A percentile compares a stretch with the other conserved stretches of the same genome.
Evolutionary conservation across 371 early-diverging fungal species (phyloP).

Genomic region (Syncephalastrum racemosum): DNA sequence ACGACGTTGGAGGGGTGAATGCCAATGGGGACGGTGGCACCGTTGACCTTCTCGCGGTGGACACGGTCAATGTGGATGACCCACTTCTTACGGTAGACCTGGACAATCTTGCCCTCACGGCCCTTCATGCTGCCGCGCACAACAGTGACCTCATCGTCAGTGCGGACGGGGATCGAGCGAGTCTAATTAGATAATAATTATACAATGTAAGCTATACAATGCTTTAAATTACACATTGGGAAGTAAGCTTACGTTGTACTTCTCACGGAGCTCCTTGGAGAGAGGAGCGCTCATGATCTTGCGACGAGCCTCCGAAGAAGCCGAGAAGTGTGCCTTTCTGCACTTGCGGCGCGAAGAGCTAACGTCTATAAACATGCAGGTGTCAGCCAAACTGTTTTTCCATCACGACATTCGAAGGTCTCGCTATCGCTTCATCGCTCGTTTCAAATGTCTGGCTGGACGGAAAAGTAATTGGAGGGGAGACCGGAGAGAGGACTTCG

Average conservation of each 20-base stretch:
- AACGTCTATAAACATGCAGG: constrained; percentile 60
- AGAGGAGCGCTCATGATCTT: constrained; percentile 94
- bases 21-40: constrained; percentile 85
- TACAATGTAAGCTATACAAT: too few species aligned
- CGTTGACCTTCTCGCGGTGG: constrained; percentile 95
- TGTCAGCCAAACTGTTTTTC: constrained; percentile 1
- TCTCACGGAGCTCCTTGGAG: constrained; percentile 96
- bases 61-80: constrained; percentile 97
- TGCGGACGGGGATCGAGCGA: constrained; percentile 95
- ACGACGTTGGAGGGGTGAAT: constrained; percentile 98
- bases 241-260: constrained; percentile 82
- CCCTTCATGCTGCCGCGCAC: constrained; percentile 96
- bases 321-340: constrained; percentile 98
- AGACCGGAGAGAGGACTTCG: too few species aligned
- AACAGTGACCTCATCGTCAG: constrained; percentile 96
- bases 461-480: too few species aligned
- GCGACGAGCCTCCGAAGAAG: constrained; percentile 91
- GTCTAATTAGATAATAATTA: constrained; percentile 51
- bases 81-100: constrained; percentile 97
- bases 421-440: constrained; percentile 7
- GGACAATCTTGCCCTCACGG: constrained; percentile 93
- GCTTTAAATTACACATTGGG: too few species aligned
- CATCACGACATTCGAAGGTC: constrained; percentile 2
- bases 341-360: constrained; percentile 94
- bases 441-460: too few species aligned